Conservation (phyloP, 345 rosid genomes). For the Eucalyptus sp. region DNA sequence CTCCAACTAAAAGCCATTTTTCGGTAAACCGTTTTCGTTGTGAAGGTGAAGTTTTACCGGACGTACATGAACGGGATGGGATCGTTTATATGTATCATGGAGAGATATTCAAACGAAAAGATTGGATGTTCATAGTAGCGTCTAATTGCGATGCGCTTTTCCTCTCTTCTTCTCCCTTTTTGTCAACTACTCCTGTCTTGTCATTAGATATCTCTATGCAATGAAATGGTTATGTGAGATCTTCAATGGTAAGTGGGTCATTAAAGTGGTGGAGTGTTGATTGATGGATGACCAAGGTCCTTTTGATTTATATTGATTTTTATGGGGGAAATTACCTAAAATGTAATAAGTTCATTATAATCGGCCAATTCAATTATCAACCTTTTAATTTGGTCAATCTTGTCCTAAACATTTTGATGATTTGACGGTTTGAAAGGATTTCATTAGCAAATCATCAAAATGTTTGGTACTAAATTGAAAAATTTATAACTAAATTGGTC, state of each 20-base stretch:
- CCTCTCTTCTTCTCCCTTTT: neutral
- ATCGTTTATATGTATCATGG: neutral
- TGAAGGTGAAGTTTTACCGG: neutral
- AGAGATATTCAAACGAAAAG: neutral
- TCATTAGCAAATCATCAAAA: neutral
- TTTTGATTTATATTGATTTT: neutral
- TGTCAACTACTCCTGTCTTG: neutral
- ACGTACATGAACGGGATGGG: neutral
- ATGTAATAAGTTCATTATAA: neutral
- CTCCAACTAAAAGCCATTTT: neutral
- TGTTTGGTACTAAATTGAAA: neutral
- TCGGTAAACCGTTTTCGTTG: neutral
- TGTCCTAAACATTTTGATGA: neutral
- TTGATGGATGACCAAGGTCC: neutral
- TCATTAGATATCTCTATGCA: neutral
- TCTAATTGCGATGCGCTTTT: neutral
- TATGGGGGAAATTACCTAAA: neutral
- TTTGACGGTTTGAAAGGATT: neutral
- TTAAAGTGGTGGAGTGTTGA: neutral
- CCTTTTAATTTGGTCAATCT: neutral
- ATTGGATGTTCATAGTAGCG: neutral
- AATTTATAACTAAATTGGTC: neutral
- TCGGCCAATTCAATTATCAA: rapidly evolving
- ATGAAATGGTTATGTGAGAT: neutral
- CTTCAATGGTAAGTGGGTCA: neutral